Evolutionary conservation across 495 filamentous ascomycete species (phyloP), one percentile per base, ranked within the genome.

Genomic region (Cercophora scortea): DNA sequence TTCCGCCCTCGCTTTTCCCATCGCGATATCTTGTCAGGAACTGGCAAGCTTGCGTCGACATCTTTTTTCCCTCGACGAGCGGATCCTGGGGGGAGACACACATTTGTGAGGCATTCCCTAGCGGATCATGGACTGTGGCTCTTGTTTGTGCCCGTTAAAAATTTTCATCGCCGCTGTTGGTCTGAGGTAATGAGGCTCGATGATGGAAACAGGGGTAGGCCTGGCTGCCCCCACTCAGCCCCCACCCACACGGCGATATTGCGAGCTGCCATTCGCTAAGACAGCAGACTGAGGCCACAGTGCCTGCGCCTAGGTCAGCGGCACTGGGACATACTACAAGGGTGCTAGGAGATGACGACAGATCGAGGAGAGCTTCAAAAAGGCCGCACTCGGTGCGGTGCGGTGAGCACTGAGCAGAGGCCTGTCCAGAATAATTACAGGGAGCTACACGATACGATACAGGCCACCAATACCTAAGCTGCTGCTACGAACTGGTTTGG

Each of bases 121-220:
- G 25, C 25, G 25, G 25, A 25, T 25, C 25, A 25, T 25, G 25
- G 25, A 25, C 25, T 25, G 25, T 44, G 50, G 53, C 38, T 32
- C 34, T 51, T 36, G 41, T 47, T 49, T 51, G 56, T 53, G 59
- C 25, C 45, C 51, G 45, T 48, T 51, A 60, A 64, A 66, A 66
- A 54, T 59, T 64, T 66, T 61, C n/a, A 11, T 40, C 34, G 39
- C 57, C 6, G 17, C 57, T 64, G 62, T 58, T 65, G 25, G 62
- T 65, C 60, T 67, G 60, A 62, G 62, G 64, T 58, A 57, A 39
- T 56, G 64, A 63, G 62, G 59, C 61, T 68, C 63, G 36, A 46
- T 54, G 13, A 7, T 36, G 49, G 16, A 36, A 17, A 49, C 53
- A 47, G 47, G 47, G 47, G 41, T 34, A n/a, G 19, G 40, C 8